Base-by-base conservation (phyloP, 257 asterid genomes). In the Lavandula angustifolia region DNA sequence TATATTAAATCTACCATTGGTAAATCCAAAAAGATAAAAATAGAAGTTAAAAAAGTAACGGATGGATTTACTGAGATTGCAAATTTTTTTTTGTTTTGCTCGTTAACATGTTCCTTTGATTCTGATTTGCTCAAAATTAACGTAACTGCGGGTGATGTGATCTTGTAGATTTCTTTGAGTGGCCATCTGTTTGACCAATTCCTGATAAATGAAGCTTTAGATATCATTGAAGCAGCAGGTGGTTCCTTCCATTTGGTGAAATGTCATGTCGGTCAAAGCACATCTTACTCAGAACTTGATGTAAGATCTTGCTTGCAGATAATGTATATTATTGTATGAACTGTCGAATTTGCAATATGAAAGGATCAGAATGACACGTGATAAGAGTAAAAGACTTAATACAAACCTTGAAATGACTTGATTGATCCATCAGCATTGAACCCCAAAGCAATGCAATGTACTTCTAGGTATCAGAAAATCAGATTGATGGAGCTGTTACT, bases 151-250 rank as follows among this genome's bases (percentile, higher is more conserved):
- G 43, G 53, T 70, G 16, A 27, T 70, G 13, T 64, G 67, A 64
- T 79, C 73, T 41, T 74, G 81, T 82, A 89, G 97, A 84, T 94
- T 43, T 84, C 94, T 64, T 75, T 94, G 64, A 89, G 96, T 76
- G 99, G 97, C 55, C 99, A 94, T 76, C 82, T 94, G 87, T 94
- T 94, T 69, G 99, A 94, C 68, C 81, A 83, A 34, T 89, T 87
- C 79, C 84, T 94, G 18, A 89, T 94, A 74, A 94, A 94, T 3
- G 95, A 90, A 72, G 99, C 97, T 5, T 76, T 94, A 81, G 97
- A 94, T 81, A 83, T 85, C 70, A 94, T 94, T 62, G 99, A 94
- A 83, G 94, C 90, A 31, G 96, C 99, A 12, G 95, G 97, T 60
- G 97, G 97, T 54, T 89, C 97, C 74, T 94, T 94, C 80, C 96